phyloP scores from a whole-genome alignment of 805 yeast genomes.

The Candida nonsorbophila region DNA sequence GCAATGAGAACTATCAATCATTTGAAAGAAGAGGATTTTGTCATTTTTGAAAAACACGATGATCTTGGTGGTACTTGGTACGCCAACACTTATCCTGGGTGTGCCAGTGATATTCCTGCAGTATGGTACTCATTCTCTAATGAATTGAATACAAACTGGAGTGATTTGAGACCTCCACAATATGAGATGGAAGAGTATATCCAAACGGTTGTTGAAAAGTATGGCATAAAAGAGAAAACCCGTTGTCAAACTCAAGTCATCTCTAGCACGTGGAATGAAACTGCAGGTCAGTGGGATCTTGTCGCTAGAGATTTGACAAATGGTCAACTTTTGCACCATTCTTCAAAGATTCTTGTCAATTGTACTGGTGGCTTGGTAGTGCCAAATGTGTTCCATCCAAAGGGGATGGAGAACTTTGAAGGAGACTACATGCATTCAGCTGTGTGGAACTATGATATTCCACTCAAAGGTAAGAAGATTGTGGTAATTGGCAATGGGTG shows the following conservation, averaged over 20 bases:
- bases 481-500: constrained; percentile 40
- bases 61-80: constrained; percentile 42
- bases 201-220: constrained; percentile 22
- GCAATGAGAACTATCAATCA: constrained; percentile 21
- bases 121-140: constrained; percentile 32
- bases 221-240: constrained; percentile 16
- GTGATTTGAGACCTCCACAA: constrained; percentile 35
- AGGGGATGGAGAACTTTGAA: constrained; percentile 29
- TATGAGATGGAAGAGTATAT: constrained; percentile 39
- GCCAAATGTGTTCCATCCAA: constrained; percentile 23
- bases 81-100: constrained; percentile 41
- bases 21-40: constrained; percentile 23
- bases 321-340: constrained; percentile 28
- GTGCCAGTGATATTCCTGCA: constrained; percentile 42
- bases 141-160: constrained; percentile 32
- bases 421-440: constrained; percentile 40
- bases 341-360: constrained; percentile 17
- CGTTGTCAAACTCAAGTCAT: constrained; percentile 18
- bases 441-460: constrained; percentile 28
- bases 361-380: constrained; percentile 34
- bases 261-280: constrained; percentile 17
- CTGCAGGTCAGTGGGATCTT: constrained; percentile 22
- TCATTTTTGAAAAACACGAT: constrained; percentile 33
- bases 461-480: constrained; percentile 28
- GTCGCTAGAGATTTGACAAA: constrained; percentile 17